A percentile compares a stretch with the other conserved stretches of the same genome.
Evolutionary conservation across 768 basidiomycete species (phyloP).

Genomic region (Megacollybia marginata): DNA sequence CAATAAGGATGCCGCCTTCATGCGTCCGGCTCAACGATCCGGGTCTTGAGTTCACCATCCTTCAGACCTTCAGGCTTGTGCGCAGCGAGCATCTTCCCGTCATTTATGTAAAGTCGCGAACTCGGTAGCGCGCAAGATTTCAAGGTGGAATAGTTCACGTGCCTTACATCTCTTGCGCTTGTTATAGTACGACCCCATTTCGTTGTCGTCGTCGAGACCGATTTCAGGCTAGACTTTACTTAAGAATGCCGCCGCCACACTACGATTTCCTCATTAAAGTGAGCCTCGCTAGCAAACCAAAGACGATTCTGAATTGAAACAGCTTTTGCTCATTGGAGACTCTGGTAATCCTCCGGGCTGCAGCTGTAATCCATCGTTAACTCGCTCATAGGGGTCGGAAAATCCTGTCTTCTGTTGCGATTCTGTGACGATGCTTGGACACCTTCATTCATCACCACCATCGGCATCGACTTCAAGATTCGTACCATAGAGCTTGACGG

Average conservation of each 20-base stretch:
- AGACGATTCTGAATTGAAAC: constrained; percentile 3
- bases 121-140: too few relatives aligned
- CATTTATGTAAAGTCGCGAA: too few relatives aligned
- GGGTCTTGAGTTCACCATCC: too few relatives aligned
- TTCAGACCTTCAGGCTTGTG: too few relatives aligned
- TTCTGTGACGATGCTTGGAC: constrained; percentile 99
- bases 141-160: too few relatives aligned
- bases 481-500: constrained; percentile 97
- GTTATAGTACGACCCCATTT: too few relatives aligned
- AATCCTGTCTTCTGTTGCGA: constrained; percentile 90
- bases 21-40: too few relatives aligned
- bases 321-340: constrained; percentile 95
- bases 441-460: constrained; percentile 97
- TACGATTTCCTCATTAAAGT: constrained; percentile 98
- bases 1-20: too few relatives aligned
- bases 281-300: constrained; percentile 8
- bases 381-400: constrained; percentile 69
- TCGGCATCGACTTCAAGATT: constrained; percentile 99
- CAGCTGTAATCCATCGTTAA: not conserved
- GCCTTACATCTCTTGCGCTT: too few relatives aligned
- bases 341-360: constrained; percentile 50
- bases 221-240: not conserved
- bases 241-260: constrained; percentile 77
- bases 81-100: too few relatives aligned
- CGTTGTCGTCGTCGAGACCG: too few relatives aligned